Conservation (phyloP, 129 eudicot species). For the Erigeron canadensis region DNA sequence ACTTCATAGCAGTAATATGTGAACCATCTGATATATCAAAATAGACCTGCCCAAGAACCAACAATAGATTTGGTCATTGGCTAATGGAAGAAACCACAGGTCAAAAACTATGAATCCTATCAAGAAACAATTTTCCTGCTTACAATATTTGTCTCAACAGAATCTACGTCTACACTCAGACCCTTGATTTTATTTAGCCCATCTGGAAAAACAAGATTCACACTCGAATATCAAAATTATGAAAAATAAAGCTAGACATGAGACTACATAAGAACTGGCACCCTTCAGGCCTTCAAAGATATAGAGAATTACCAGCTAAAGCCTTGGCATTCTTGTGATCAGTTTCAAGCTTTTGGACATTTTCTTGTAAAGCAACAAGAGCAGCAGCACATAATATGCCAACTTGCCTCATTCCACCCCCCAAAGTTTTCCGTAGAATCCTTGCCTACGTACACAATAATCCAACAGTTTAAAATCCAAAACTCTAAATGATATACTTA, state of each 20-base stretch:
- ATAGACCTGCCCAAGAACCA: slow-evolving; percentile 52
- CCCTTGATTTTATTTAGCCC: slow-evolving; percentile 77
- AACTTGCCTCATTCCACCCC: slow-evolving; percentile 98
- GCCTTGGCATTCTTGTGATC: slow-evolving; percentile 89
- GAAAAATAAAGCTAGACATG: not conserved
- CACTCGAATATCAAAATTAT: not conserved
- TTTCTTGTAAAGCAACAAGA: slow-evolving; percentile 77
- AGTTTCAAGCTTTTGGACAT: slow-evolving; percentile 61
- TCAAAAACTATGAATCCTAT: not conserved
- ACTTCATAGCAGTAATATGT: slow-evolving; percentile 51
- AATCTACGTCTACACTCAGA: slow-evolving; percentile 53
- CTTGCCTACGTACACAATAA: slow-evolving; percentile 79
- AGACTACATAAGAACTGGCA: not conserved
- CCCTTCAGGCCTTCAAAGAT: not conserved
- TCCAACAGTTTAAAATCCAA: not conserved
- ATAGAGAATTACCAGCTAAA: slow-evolving; percentile 64
- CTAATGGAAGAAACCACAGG: not conserved
- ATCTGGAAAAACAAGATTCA: slow-evolving; percentile 39
- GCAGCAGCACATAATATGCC: slow-evolving; percentile 98
- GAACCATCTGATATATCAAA: slow-evolving; percentile 55
- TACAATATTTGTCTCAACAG: slow-evolving; percentile 93
- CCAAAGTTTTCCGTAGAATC: slow-evolving; percentile 83
- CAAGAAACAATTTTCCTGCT: slow-evolving; percentile 24
- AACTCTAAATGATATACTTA: not conserved
- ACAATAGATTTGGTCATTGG: not conserved